Percentiles rank a stretch among this genome's conserved stretches.
Evolutionary conservation across 768 basidiomycete species (phyloP).

Genomic region (Tricholomella constricta): DNA sequence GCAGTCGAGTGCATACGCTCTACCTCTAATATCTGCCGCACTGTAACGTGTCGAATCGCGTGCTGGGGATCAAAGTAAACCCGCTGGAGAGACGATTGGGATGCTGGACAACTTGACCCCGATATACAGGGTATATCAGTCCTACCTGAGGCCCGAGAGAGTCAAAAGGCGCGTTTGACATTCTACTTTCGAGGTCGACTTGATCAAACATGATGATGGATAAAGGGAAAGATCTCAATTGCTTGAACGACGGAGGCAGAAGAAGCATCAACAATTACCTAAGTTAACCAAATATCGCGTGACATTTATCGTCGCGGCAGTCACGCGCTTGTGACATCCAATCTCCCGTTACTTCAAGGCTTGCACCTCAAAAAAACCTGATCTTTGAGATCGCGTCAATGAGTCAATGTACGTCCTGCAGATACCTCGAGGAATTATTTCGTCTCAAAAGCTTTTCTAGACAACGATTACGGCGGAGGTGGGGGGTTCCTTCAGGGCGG

Average conservation of each 20-base stretch:
- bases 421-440: slow-evolving; percentile 7
- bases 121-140: background rate
- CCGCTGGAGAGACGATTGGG: background rate
- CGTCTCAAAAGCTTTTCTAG: slow-evolving; percentile 22
- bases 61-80: background rate
- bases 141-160: slow-evolving; percentile 2
- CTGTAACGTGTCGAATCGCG: slow-evolving; percentile 32
- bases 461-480: slow-evolving; percentile 47
- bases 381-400: slow-evolving; percentile 25
- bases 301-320: slow-evolving; percentile 7
- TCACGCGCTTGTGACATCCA: slow-evolving; percentile 14
- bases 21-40: slow-evolving; percentile 24
- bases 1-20: slow-evolving; percentile 15
- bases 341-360: background rate
- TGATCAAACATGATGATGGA: background rate
- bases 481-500: slow-evolving; percentile 62
- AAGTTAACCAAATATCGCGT: background rate
- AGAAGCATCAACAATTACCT: too few species aligned
- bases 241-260: too few species aligned
- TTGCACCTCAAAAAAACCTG: background rate
- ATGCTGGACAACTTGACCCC: background rate
- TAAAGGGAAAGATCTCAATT: too few species aligned
- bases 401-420: slow-evolving; percentile 44
- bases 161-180: background rate
- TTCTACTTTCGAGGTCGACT: background rate